phyloP scores from a whole-genome alignment of 495 filamentous ascomycete species.

The Hamigera avellanea region DNA sequence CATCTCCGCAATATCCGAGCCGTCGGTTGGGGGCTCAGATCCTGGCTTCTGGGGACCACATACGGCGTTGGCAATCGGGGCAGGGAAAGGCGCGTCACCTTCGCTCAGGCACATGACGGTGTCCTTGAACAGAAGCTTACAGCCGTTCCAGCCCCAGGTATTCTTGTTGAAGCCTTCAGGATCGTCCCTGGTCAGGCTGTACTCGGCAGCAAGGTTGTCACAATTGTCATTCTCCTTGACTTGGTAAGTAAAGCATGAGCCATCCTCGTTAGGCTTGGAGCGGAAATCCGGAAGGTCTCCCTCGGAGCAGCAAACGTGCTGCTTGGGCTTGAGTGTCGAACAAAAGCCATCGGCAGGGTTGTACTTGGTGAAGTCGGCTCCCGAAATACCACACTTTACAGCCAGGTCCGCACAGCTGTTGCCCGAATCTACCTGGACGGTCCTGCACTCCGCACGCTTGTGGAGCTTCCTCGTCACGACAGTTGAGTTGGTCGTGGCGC shows the following conservation, averaged over 20 bases:
- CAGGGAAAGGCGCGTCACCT: slow-evolving; percentile 35
- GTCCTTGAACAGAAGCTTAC: slow-evolving; percentile 14
- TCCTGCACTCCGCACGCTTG: too few species aligned
- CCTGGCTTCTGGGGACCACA: slow-evolving; percentile 36
- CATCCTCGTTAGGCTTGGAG: slow-evolving; percentile 28
- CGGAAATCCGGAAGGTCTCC: slow-evolving; percentile 24
- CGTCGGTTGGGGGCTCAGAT: slow-evolving; percentile 7
- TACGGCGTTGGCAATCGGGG: slow-evolving; percentile 17
- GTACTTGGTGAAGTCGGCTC: slow-evolving; percentile 23
- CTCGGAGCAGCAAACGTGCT: slow-evolving; percentile 37
- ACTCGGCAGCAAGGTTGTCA: slow-evolving; percentile 9
- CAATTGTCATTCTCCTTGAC: slow-evolving; percentile 21
- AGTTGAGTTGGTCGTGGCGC: too few species aligned
- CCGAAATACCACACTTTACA: slow-evolving; percentile 25
- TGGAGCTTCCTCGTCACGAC: too few species aligned
- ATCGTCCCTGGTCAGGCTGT: slow-evolving; percentile 18
- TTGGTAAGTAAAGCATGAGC: slow-evolving; percentile 25
- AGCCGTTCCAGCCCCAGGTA: slow-evolving; percentile 40
- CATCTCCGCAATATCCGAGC: slow-evolving; percentile 8
- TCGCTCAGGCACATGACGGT: slow-evolving; percentile 36
- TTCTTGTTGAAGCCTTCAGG: slow-evolving; percentile 22
- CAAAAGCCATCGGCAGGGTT: slow-evolving; percentile 25
- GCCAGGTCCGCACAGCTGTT: slow-evolving; percentile 29
- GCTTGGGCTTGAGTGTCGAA: slow-evolving; percentile 15
- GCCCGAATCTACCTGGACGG: slow-evolving; percentile 7